Percentiles rank a stretch among this genome's conserved stretches.
Conservation (phyloP, 768 basidiomycete genomes). For the Hortiboletus flavorubellus region DNA sequence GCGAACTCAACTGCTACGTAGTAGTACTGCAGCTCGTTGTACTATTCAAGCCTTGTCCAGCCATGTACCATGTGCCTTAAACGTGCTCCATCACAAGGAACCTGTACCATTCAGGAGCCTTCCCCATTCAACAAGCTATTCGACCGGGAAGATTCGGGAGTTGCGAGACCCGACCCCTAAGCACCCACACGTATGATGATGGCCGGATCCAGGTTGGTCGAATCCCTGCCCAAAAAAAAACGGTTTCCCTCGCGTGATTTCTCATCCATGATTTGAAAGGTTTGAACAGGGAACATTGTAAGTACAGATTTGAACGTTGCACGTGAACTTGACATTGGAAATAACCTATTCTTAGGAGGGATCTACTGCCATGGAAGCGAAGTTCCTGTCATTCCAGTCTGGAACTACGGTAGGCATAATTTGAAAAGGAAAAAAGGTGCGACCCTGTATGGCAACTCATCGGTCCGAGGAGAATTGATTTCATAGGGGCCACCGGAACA, state of each 20-base stretch:
- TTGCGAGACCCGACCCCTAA: neutral
- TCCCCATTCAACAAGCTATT: neutral
- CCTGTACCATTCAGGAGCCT: neutral
- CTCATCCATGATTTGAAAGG: neutral
- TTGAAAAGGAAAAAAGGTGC: neutral
- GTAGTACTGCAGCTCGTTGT: neutral
- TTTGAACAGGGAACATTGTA: neutral
- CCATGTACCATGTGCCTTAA: too few species aligned
- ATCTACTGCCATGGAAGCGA: slow-evolving; percentile 16
- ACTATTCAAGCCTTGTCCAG: neutral
- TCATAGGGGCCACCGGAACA: neutral
- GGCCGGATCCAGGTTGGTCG: neutral
- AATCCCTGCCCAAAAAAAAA: neutral
- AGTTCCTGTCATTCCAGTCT: slow-evolving; percentile 4
- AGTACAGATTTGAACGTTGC: slow-evolving; percentile 6
- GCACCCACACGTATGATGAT: neutral
- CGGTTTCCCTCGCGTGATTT: too few species aligned
- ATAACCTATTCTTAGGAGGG: slow-evolving; percentile 15
- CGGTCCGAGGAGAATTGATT: neutral
- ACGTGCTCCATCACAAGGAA: neutral
- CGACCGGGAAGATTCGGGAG: neutral
- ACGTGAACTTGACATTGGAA: slow-evolving; percentile 19
- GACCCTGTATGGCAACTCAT: neutral
- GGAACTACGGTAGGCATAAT: neutral
- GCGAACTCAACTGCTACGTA: neutral